Percentiles rank a stretch among this genome's conserved stretches.
These are phyloP conservation scores for Yarrowia keelungensis DNA, from an alignment of 805 yeast species.

Conservation along the genomic window DNA sequence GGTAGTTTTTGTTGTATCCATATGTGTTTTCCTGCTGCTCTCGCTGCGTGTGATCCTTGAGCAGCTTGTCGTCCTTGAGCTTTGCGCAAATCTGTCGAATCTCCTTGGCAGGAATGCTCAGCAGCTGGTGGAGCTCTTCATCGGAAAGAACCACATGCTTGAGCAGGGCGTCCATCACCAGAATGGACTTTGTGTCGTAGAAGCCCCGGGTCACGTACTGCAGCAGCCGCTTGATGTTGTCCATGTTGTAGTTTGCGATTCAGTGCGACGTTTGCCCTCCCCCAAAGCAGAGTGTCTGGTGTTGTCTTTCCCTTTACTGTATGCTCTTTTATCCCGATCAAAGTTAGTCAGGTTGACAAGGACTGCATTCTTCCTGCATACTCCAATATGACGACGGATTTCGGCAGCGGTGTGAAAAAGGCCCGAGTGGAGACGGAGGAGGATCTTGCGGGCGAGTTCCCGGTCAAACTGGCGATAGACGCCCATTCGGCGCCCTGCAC, in stretches of 20 bases:
- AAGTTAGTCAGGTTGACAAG: slow-evolving; percentile 16
- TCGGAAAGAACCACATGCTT: slow-evolving; percentile 90
- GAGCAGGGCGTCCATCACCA: slow-evolving; percentile 84
- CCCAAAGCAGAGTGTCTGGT: slow-evolving; percentile 5
- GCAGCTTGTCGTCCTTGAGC: slow-evolving; percentile 81
- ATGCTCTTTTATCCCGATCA: slow-evolving; percentile 16
- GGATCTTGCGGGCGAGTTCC: slow-evolving; percentile 18
- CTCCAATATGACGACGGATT: slow-evolving; percentile 32
- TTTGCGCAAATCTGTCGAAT: slow-evolving; percentile 81
- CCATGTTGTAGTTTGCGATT: slow-evolving; percentile 45
- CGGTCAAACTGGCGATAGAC: background rate
- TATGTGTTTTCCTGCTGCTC: slow-evolving; percentile 38
- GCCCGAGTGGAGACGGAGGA: slow-evolving; percentile 8
- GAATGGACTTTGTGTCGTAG: slow-evolving; percentile 80
- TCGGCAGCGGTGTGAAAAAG: slow-evolving; percentile 8
- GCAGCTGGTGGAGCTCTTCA: slow-evolving; percentile 81
- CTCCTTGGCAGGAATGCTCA: slow-evolving; percentile 87
- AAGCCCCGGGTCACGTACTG: slow-evolving; percentile 86
- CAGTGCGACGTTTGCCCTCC: background rate
- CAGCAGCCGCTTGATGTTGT: slow-evolving; percentile 60
- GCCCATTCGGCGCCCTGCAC: slow-evolving; percentile 50
- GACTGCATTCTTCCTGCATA: slow-evolving; percentile 27
- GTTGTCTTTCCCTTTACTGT: background rate
- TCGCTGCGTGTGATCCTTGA: slow-evolving; percentile 59
- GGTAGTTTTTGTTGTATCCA: slow-evolving; percentile 43